phyloP scores from a whole-genome alignment of 441 rosid species.

The Theobroma grandiflorum region DNA sequence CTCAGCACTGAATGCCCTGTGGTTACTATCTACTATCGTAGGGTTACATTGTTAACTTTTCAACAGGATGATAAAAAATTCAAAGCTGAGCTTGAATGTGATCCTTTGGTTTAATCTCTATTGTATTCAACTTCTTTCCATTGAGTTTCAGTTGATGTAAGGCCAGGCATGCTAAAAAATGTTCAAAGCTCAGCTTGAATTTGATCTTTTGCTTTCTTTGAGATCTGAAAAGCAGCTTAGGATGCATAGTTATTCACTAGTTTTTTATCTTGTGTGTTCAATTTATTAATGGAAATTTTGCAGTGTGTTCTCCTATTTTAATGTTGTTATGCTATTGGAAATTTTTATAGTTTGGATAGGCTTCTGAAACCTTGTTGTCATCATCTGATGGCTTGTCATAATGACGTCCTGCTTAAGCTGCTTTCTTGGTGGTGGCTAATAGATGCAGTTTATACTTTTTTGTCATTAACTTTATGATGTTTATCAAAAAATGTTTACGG shows the following conservation, averaged over 20 bases:
- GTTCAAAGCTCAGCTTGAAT: neutral
- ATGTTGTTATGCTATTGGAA: neutral
- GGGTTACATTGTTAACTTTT: neutral
- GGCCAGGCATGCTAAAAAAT: neutral
- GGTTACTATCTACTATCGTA: neutral
- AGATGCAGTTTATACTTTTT: neutral
- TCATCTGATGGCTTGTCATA: slow-evolving; percentile 18
- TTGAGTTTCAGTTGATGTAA: neutral
- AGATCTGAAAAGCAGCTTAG: neutral
- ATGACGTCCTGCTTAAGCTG: neutral
- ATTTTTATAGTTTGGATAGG: neutral
- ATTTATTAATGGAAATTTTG: neutral
- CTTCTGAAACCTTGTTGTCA: neutral
- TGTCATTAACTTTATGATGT: neutral
- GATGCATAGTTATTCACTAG: neutral
- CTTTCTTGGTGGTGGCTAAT: slow-evolving; percentile 7
- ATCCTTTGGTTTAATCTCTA: slow-evolving; percentile 3
- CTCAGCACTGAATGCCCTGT: neutral
- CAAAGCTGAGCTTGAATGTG: neutral
- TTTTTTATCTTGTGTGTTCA: neutral
- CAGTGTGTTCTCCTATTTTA: neutral
- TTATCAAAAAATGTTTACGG: neutral
- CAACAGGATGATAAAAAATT: slow-evolving; percentile 1
- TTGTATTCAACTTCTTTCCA: neutral
- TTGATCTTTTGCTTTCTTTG: slow-evolving; percentile 13